Evolutionary conservation across 78 protist genomes (phyloP).

Genomic region (Dictyostelium citrinum): DNA sequence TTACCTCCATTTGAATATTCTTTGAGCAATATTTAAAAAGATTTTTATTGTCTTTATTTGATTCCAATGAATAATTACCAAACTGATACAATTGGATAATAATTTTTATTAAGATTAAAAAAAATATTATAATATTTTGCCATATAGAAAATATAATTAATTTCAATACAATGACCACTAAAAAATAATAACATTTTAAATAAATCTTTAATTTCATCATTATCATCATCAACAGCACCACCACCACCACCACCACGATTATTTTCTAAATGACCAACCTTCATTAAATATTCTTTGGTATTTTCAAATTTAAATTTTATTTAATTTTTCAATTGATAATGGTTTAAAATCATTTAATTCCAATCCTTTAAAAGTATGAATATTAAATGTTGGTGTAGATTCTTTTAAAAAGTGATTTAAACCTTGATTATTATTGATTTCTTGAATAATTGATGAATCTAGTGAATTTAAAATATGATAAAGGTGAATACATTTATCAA

Average conservation of each 20-base stretch:
- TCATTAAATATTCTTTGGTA: neutral
- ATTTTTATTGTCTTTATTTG: neutral
- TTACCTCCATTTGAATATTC: neutral
- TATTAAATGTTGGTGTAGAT: neutral
- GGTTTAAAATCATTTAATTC: neutral
- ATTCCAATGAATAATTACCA: neutral
- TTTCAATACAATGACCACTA: neutral
- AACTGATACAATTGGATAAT: neutral
- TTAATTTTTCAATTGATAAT: neutral
- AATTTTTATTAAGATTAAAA: too few relatives aligned
- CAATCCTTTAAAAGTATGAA: neutral
- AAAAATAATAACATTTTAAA: neutral
- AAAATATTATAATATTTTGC: neutral
- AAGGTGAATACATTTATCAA: neutral
- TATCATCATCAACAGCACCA: too few relatives aligned
- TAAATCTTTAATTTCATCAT: too few relatives aligned
- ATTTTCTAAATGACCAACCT: neutral
- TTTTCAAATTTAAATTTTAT: neutral
- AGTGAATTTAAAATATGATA: neutral
- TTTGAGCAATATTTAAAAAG: neutral
- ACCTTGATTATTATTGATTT: neutral
- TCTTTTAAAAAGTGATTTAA: neutral
- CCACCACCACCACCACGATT: too few relatives aligned
- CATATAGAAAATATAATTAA: neutral
- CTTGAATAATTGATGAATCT: neutral